Base-by-base conservation (phyloP, 2,329 filamentous ascomycete genomes). In the Colletotrichum trifolii region DNA sequence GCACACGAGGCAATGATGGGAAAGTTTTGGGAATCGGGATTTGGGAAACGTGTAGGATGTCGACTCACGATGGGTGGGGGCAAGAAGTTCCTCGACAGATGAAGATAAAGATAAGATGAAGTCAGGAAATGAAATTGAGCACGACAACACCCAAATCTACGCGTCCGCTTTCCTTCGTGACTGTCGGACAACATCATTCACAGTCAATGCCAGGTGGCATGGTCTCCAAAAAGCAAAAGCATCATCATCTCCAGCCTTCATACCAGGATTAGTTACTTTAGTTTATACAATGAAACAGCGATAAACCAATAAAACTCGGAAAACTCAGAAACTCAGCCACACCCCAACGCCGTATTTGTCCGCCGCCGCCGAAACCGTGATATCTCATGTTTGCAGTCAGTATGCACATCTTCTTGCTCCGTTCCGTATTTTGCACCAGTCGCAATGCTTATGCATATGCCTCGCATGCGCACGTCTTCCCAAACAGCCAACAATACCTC, bases 51-150 rank as follows among this genome's bases (percentile, higher is more conserved):
- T 36, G 60, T 67, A 64, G 61, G 65, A 54, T 47, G 56, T 65
- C 63, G 45, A 40, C 35, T 25, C 47, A 40, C 17, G 46, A 64
- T 38, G 35, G 25, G 45, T 11, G 47, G 46, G 53, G 46, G 33
- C 15, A 43, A 57, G 47, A 45, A 38, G 59, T 53, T 10, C 43
- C 25, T 42, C 3, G 5, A 34, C n/a, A 36, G 42, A 43, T 8
- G 39, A 61, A 35, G 15, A 52, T 13, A 8, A 53, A 57, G 52
- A 66, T 48, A 39, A 62, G 40, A 55, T 47, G 50, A 65, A 25
- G 25, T 25, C 36, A 65, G 58, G 58, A 65, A 53, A 49, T 63
- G 63, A 63, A 57, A 66, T 63, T 63, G 58, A 57, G 48, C 47
- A 53, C 63, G 42, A 38, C 40, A 35, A 62, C 55, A 52, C 39